These are phyloP conservation scores for Albizia julibrissin DNA, from an alignment of 306 rosid genomes.

Conservation along the genomic window DNA sequence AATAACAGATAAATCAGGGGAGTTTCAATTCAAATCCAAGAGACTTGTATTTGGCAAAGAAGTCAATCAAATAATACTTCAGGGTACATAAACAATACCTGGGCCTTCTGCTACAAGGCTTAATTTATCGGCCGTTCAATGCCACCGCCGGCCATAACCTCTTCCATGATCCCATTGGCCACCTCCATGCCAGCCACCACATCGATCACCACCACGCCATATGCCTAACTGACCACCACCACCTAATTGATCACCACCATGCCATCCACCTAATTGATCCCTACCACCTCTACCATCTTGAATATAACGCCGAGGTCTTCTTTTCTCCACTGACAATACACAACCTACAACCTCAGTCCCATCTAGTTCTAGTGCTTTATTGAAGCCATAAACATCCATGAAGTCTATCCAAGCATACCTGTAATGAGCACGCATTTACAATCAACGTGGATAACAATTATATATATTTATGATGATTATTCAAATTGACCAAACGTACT, in stretches of 20 bases:
- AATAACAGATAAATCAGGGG: not conserved
- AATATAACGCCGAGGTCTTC: slow-evolving; percentile 44
- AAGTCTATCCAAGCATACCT: slow-evolving; percentile 85
- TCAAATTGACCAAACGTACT: slow-evolving; percentile 58
- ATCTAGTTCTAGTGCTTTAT: slow-evolving; percentile 60
- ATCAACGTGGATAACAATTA: not conserved
- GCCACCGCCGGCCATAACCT: slow-evolving; percentile 43
- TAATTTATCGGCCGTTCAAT: slow-evolving; percentile 30
- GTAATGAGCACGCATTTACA: slow-evolving; percentile 19
- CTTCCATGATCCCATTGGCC: slow-evolving; percentile 31
- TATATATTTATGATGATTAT: too few relatives aligned
- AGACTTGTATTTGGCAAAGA: not conserved
- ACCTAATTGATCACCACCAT: slow-evolving; percentile 32
- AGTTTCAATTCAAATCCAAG: not conserved
- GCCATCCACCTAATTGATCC: slow-evolving; percentile 36
- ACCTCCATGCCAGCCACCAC: slow-evolving; percentile 37
- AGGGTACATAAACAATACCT: not conserved
- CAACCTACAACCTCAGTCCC: slow-evolving; percentile 43
- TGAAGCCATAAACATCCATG: slow-evolving; percentile 36
- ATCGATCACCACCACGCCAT: slow-evolving; percentile 24
- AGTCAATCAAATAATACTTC: not conserved
- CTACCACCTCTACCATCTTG: slow-evolving; percentile 36
- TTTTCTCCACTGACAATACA: slow-evolving; percentile 56
- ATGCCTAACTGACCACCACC: slow-evolving; percentile 34
- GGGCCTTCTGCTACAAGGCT: slow-evolving; percentile 50